A percentile compares a stretch with the other conserved stretches of the same genome.
Evolutionary conservation across 441 rosid species (phyloP).

Genomic region (Euphorbia corollata): DNA sequence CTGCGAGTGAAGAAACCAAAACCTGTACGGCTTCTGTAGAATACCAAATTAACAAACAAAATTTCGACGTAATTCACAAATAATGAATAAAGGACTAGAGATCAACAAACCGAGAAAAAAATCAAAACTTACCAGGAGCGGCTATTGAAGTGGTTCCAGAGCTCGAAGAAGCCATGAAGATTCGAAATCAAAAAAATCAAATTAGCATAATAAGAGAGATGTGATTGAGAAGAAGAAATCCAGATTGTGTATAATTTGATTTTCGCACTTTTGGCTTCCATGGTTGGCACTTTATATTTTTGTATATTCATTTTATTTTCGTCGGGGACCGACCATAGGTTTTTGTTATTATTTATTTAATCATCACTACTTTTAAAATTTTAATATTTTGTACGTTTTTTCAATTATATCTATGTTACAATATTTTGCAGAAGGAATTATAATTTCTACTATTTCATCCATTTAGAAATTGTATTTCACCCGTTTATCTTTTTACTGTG

Average conservation of each 20-base stretch:
- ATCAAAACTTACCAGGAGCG: conserved; percentile 49
- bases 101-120: conserved; percentile 6
- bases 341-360: too few relatives aligned
- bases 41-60: not conserved
- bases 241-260: not conserved
- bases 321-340: too few relatives aligned
- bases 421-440: too few relatives aligned
- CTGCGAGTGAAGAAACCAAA: conserved; percentile 73
- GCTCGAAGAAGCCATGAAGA: conserved; percentile 68
- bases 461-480: too few relatives aligned
- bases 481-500: too few relatives aligned
- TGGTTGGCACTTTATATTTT: too few relatives aligned
- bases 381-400: too few relatives aligned
- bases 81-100: not conserved
- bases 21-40: conserved; percentile 83
- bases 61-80: not conserved
- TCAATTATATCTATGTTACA: too few relatives aligned
- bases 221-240: not conserved
- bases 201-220: not conserved
- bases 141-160: conserved; percentile 53
- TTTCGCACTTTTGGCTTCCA: not conserved
- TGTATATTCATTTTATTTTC: too few relatives aligned
- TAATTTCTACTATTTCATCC: too few relatives aligned
- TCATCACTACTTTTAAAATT: too few relatives aligned
- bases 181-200: not conserved